These are phyloP conservation scores for Penicillium sp. DNA, from an alignment of 2,329 filamentous ascomycete genomes.

Conservation along the genomic window DNA sequence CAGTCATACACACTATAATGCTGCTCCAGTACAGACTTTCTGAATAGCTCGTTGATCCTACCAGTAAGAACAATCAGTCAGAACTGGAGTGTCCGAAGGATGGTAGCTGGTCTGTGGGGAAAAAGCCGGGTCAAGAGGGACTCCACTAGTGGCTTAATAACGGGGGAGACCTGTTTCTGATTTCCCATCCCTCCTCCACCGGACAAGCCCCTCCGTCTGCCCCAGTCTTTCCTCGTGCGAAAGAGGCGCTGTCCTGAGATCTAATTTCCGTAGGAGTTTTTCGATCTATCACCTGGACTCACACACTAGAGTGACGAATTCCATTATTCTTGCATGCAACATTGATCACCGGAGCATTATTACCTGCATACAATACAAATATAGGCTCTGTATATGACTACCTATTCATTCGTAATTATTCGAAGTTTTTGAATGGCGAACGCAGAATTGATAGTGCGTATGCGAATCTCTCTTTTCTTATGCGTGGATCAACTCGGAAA, in stretches of 20 bases:
- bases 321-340: neutral
- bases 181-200: neutral
- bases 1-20: neutral
- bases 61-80: neutral
- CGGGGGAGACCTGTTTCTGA: neutral
- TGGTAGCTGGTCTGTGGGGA: neutral
- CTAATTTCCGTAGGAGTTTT: constrained; percentile 1
- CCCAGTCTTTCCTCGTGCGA: constrained; percentile 1
- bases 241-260: neutral
- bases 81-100: neutral
- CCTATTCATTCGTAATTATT: neutral
- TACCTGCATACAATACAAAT: neutral
- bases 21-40: neutral
- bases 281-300: constrained; percentile 1
- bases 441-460: neutral
- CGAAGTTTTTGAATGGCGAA: neutral
- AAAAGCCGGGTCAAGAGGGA: neutral
- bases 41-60: neutral
- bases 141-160: constrained; percentile 1
- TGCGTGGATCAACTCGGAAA: constrained; percentile 4
- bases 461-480: neutral
- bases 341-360: neutral
- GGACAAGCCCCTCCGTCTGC: constrained; percentile 4
- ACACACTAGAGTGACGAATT: neutral
- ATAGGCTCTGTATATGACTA: neutral